Conservation (phyloP, 495 filamentous ascomycete species). For the Penicillium parvum region DNA sequence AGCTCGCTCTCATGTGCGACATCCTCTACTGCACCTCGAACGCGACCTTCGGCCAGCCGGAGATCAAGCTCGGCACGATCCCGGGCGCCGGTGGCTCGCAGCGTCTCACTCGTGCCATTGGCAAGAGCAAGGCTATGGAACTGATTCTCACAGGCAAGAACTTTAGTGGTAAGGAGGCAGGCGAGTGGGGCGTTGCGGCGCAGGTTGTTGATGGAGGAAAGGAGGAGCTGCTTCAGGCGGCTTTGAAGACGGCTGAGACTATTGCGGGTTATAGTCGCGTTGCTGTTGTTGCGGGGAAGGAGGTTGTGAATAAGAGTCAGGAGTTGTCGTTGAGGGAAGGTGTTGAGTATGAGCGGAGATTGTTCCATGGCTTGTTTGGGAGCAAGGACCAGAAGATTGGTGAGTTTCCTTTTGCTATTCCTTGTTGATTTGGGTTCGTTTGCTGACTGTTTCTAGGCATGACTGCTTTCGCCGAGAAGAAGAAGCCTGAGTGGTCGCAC, state of each 20-base stretch:
- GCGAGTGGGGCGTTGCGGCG: slow-evolving; percentile 85
- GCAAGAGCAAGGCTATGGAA: slow-evolving; percentile 92
- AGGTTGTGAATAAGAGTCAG: slow-evolving; percentile 96
- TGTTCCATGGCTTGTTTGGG: slow-evolving; percentile 92
- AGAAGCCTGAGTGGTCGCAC: slow-evolving; percentile 86
- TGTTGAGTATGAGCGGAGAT: slow-evolving; percentile 85
- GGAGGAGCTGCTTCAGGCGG: slow-evolving; percentile 72
- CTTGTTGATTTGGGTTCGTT: background rate
- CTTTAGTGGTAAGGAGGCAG: slow-evolving; percentile 77
- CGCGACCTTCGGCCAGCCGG: slow-evolving; percentile 91
- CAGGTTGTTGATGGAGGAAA: slow-evolving; percentile 69
- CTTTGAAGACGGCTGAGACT: slow-evolving; percentile 76
- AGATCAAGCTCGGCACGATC: slow-evolving; percentile 90
- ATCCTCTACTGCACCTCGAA: slow-evolving; percentile 80
- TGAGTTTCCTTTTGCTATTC: slow-evolving; percentile 24
- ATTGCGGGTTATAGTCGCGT: slow-evolving; percentile 80
- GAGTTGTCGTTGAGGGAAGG: slow-evolving; percentile 81
- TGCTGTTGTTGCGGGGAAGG: slow-evolving; percentile 87
- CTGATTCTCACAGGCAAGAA: slow-evolving; percentile 81
- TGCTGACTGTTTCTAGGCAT: slow-evolving; percentile 54
- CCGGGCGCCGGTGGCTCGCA: slow-evolving; percentile 91
- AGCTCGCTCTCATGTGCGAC: slow-evolving; percentile 97
- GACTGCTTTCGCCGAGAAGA: slow-evolving; percentile 92
- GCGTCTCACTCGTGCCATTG: slow-evolving; percentile 79
- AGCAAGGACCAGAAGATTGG: slow-evolving; percentile 95